These are phyloP conservation scores for Chytriomyces sp. DNA, from an alignment of 192 early-diverging fungal genomes.

Conservation along the genomic window DNA sequence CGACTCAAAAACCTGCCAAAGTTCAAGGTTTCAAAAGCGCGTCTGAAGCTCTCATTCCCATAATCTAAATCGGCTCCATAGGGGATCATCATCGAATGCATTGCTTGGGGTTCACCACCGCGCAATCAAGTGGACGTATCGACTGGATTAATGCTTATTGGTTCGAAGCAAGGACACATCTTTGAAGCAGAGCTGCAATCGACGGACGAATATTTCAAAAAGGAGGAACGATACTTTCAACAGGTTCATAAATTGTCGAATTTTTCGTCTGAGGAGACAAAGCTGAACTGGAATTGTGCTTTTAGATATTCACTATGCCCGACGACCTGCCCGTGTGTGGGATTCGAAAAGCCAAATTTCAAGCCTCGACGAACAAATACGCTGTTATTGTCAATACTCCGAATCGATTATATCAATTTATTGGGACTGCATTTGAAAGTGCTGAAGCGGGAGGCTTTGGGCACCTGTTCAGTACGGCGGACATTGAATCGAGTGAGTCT, in stretches of 20 bases:
- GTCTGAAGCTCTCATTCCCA: background rate
- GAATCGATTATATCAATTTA: conserved; percentile 89
- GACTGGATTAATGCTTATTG: conserved; percentile 84
- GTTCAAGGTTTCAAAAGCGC: conserved; percentile 65
- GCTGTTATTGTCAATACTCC: conserved; percentile 82
- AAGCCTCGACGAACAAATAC: conserved; percentile 72
- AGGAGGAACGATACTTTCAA: conserved; percentile 79
- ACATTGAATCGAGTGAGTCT: conserved; percentile 65
- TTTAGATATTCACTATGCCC: conserved; percentile 72
- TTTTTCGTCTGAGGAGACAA: conserved; percentile 20
- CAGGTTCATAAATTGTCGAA: conserved; percentile 41
- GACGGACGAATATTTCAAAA: conserved; percentile 80
- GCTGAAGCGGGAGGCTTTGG: conserved; percentile 77
- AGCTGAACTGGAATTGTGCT: conserved; percentile 26
- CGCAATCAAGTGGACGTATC: conserved; percentile 60
- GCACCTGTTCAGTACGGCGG: conserved; percentile 72
- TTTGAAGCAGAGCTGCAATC: conserved; percentile 91
- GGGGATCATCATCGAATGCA: conserved; percentile 80
- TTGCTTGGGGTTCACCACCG: conserved; percentile 83
- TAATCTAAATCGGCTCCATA: conserved; percentile 33
- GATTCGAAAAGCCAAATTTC: conserved; percentile 82
- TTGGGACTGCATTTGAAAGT: conserved; percentile 63
- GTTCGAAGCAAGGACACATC: conserved; percentile 79
- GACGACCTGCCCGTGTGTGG: conserved; percentile 77
- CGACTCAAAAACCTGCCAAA: conserved; percentile 77